Base-by-base conservation (phyloP, 148 eudicot species). In the Rhododendron williamsianum region DNA sequence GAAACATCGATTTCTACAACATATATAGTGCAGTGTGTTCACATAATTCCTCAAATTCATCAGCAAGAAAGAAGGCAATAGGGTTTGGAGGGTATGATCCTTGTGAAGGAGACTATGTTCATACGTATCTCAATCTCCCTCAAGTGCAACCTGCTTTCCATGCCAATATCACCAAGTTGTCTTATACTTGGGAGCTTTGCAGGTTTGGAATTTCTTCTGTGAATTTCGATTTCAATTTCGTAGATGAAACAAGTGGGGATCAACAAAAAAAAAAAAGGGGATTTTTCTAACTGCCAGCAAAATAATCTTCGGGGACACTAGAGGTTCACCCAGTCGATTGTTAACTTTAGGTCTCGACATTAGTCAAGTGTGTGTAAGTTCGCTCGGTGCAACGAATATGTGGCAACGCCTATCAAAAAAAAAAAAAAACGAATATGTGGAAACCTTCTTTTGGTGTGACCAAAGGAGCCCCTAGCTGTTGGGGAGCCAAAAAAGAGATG, bases 151-250 rank as follows among this genome's bases (percentile, higher is more conserved):
- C 81, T 27, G 80, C 82, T 74, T 84, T 84, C 4, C 87, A 87
- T 87, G 89, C 89, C 82, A 87, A 87, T 36, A 54, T 2, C 15
- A 84, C 89, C 81, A 87, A 84, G 19, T 33, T 87, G 21, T 76
- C 89, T n/a, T 76, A 84, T 63, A 11, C 84, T 46, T 87, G 89
- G 89, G 76, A 87, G 23, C 69, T 76, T 74, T 86, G 87, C 87
- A 86, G 87, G 84, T 86, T 73, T 58, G 43, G 46, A 36, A 71
- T 71, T 30, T 30, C 76, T 71, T n/a, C 21, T n/a, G 3, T n/a
- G 30, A 30, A 71, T 27, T 71, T 30, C 19, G 1, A 13, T 13
- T 12, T 27, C 76, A 13, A 30, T 71, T 71, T 30, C 21, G 1
- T 71, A 71, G 38, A 30, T 65, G 72, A 65, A 65, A 25, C 72